phyloP scores from a whole-genome alignment of 305 asterid species.

The Fraxinus paxiana region DNA sequence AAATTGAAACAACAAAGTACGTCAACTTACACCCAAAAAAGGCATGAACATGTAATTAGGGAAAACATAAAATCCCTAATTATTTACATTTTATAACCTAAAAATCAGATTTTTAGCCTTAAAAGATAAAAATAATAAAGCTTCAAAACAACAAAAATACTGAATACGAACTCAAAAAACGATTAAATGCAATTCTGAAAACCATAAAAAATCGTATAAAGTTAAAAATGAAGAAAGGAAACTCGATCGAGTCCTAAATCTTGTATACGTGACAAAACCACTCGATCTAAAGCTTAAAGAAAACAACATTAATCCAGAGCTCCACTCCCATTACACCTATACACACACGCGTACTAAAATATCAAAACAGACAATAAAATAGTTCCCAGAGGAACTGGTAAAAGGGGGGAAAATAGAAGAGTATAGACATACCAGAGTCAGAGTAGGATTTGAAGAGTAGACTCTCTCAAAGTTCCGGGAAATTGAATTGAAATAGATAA shows the following conservation, averaged over 20 bases:
- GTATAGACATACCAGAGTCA: constrained; percentile 21
- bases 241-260: constrained; percentile 45
- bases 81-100: background rate
- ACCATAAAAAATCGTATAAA: background rate
- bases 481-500: constrained; percentile 12
- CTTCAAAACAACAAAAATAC: background rate
- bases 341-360: background rate
- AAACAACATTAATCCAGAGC: constrained; percentile 15
- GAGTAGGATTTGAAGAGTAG: constrained; percentile 20
- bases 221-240: constrained; percentile 1
- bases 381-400: background rate
- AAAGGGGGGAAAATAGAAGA: background rate
- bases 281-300: constrained; percentile 36
- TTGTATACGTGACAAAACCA: constrained; percentile 8
- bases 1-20: background rate
- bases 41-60: background rate
- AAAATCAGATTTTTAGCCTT: background rate
- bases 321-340: background rate
- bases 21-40: background rate
- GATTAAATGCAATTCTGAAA: background rate
- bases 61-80: background rate
- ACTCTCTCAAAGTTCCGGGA: constrained; percentile 9
- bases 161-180: background rate
- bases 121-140: background rate
- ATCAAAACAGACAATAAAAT: background rate